These are phyloP conservation scores for Psilocybe subaeruginosa DNA, from an alignment of 768 basidiomycete genomes.

Conservation along the genomic window DNA sequence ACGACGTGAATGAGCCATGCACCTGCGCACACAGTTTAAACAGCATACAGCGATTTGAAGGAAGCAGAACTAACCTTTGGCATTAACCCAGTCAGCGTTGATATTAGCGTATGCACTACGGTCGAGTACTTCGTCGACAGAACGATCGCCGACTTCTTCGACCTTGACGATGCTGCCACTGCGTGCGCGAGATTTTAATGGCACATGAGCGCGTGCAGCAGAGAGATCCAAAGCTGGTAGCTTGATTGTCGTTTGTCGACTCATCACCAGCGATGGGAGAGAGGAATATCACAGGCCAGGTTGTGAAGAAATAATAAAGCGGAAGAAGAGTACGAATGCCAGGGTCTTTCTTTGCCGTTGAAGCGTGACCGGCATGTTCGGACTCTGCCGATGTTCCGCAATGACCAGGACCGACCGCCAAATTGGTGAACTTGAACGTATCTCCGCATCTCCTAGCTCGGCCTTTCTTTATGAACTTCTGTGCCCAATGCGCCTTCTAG, in stretches of 20 bases:
- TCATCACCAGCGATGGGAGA: conserved; percentile 40
- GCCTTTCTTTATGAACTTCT: conserved; percentile 1
- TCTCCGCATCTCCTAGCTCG: not conserved
- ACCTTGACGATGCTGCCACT: conserved; percentile 84
- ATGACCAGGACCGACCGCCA: not conserved
- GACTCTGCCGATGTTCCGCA: conserved; percentile 27
- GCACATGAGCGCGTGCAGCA: conserved; percentile 27
- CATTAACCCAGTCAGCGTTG: conserved; percentile 94
- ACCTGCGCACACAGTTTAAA: conserved; percentile 49
- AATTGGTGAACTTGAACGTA: not conserved
- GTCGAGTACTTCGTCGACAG: conserved; percentile 76
- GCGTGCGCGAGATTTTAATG: conserved; percentile 52
- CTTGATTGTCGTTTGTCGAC: conserved; percentile 55
- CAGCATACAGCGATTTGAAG: conserved; percentile 3
- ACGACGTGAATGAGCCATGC: conserved; percentile 98
- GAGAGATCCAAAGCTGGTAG: conserved; percentile 53
- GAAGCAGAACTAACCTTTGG: conserved; percentile 65
- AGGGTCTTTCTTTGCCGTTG: not conserved
- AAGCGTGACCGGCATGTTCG: conserved; percentile 24
- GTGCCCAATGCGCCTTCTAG: conserved; percentile 52
- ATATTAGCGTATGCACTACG: conserved; percentile 81
- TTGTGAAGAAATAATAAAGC: conserved; percentile 8
- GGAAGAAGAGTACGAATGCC: conserved; percentile 6
- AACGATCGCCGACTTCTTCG: conserved; percentile 75
- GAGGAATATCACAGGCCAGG: conserved; percentile 9